Conservation (phyloP, 495 filamentous ascomycete genomes). For the Oidiodendron maius region DNA sequence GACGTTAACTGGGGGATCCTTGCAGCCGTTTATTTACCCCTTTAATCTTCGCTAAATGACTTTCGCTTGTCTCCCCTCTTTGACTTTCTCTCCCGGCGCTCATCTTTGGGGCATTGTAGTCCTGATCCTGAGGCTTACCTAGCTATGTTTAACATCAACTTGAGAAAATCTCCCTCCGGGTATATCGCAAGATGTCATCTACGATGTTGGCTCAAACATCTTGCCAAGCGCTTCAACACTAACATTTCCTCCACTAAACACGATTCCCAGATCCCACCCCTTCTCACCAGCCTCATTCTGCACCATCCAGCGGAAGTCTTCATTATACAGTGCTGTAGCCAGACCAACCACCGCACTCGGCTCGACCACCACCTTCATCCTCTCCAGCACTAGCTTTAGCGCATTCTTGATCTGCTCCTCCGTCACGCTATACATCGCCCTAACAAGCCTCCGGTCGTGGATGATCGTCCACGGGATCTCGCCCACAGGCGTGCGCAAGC, state of each 20-base stretch:
- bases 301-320: conserved; percentile 69
- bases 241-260: conserved; percentile 90
- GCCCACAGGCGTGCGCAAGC: conserved; percentile 80
- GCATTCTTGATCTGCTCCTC: conserved; percentile 80
- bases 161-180: too few relatives aligned
- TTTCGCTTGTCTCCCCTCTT: too few relatives aligned
- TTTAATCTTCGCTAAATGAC: too few relatives aligned
- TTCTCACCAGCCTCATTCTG: conserved; percentile 63
- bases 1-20: too few relatives aligned
- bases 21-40: too few relatives aligned
- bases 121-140: too few relatives aligned
- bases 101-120: too few relatives aligned
- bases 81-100: too few relatives aligned
- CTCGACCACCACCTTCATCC: conserved; percentile 90
- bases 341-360: conserved; percentile 83
- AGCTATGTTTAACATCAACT: too few relatives aligned
- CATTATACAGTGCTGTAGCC: conserved; percentile 77
- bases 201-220: conserved; percentile 53
- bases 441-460: conserved; percentile 61
- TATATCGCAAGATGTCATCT: too few relatives aligned
- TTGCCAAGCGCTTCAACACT: conserved; percentile 69
- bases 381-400: conserved; percentile 73
- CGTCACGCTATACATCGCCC: conserved; percentile 67
- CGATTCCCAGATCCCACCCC: conserved; percentile 82
- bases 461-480: conserved; percentile 75